These are phyloP conservation scores for Diplotaxis tenuifolia DNA, from an alignment of 345 rosid species.

Conservation along the genomic window DNA sequence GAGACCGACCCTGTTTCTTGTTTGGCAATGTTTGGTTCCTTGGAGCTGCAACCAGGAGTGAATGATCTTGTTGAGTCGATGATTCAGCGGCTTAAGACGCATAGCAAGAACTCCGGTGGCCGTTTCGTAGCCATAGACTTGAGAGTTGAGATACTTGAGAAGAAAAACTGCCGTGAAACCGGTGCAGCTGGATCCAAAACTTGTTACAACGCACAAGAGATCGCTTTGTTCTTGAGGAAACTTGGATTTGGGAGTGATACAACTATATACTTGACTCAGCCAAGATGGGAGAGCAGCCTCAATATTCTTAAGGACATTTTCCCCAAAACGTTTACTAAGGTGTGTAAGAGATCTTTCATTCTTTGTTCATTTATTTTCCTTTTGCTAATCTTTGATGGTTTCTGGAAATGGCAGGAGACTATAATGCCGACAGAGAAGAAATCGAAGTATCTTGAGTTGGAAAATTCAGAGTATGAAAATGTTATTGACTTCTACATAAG, in stretches of 20 bases:
- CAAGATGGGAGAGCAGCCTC: constrained; percentile 88
- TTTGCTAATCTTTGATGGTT: neutral
- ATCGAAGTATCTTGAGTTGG: constrained; percentile 61
- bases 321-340: constrained; percentile 92
- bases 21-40: constrained; percentile 81
- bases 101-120: constrained; percentile 70
- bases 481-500: constrained; percentile 88
- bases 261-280: constrained; percentile 77
- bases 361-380: neutral
- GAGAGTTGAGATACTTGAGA: constrained; percentile 70
- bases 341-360: constrained; percentile 24
- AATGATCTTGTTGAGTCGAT: constrained; percentile 73
- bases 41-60: constrained; percentile 69
- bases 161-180: constrained; percentile 58
- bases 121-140: constrained; percentile 87
- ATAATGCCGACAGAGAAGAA: constrained; percentile 81
- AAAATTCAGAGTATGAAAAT: constrained; percentile 81
- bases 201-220: constrained; percentile 78
- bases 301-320: constrained; percentile 77
- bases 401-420: constrained; percentile 57
- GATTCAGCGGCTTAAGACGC: constrained; percentile 66
- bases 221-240: constrained; percentile 79
- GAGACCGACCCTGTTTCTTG: constrained; percentile 64
- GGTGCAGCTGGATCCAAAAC: constrained; percentile 52
- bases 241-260: constrained; percentile 73